Base-by-base conservation (phyloP, 2,329 filamentous ascomycete species). In the Parastagonospora avenae region DNA sequence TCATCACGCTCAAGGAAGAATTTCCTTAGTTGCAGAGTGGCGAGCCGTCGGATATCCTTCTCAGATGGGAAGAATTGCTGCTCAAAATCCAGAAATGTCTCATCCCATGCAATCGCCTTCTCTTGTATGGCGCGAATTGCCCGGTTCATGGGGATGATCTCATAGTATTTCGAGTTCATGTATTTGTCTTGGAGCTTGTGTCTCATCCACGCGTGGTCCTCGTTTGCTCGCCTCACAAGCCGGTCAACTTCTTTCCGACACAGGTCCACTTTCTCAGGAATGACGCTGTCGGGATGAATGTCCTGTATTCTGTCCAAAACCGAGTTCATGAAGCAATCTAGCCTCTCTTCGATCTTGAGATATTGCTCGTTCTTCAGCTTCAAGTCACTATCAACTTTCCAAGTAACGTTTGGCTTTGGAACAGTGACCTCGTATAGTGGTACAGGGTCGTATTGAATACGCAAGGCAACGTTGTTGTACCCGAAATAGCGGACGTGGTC, bases 381-480 rank as follows among this genome's bases (percentile, higher is more conserved):
- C 42, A 99, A 77, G 69, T 99, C 94, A 57, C 95, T 90, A 61
- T 96, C 93, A 24, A 99, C 94, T 72, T 97, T 97, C 93, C 95
- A 99, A 0, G 93, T 97, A 44, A 99, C 89, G 48, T 90, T 85
- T 24, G 92, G 86, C 49, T 92, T 85, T 1, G 94, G 94, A 2
- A 97, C 94, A 45, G 96, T 88, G 52, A 99, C 92, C 71, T 99
- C 95, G 32, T 97, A 86, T 7, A 99, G 83, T 60, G 94, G 91
- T 50, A 99, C 92, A 0, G 89, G 85, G 65, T 97, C 94, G 74
- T 95, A 96, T 68, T 97, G 93, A 49, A 99, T 88, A 16, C 92
- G 85, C 37, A 99, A 82, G 7, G 90, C 89, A 46, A 92, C 85
- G 67, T 96, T 91, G 53, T 89, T 87, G 67, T 91, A 89, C 38